Conservation (phyloP, 768 basidiomycete genomes). For the Rhizopogon roseolus region DNA sequence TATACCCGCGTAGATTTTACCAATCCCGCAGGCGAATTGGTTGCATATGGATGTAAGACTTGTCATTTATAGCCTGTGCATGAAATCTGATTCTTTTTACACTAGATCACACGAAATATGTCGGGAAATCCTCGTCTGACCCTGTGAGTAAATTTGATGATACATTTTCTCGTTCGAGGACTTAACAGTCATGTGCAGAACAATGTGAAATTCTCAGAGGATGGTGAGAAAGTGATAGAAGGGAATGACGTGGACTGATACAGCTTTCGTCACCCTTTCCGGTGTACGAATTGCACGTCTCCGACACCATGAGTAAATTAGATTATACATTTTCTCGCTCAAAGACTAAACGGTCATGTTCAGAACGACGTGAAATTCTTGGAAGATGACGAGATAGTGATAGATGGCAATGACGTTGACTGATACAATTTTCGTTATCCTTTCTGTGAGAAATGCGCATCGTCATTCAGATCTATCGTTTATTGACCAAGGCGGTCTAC, state of each 20-base stretch:
- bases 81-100: slow-evolving; percentile 2
- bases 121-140: slow-evolving; percentile 59
- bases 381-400: slow-evolving; percentile 65
- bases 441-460: no score
- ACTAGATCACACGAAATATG: slow-evolving; percentile 80
- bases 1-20: slow-evolving; percentile 81
- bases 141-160: slow-evolving; percentile 23
- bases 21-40: slow-evolving; percentile 55
- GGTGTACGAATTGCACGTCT: slow-evolving; percentile 2
- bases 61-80: not conserved
- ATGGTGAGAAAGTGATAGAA: slow-evolving; percentile 68
- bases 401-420: slow-evolving; percentile 59
- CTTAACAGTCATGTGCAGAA: slow-evolving; percentile 35
- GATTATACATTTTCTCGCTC: not conserved
- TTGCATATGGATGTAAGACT: slow-evolving; percentile 76
- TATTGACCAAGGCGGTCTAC: not conserved
- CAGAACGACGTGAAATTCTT: slow-evolving; percentile 78
- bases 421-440: not conserved
- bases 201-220: slow-evolving; percentile 74
- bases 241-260: slow-evolving; percentile 46
- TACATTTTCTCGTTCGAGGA: not conserved
- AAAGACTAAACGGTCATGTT: not conserved
- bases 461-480: no score
- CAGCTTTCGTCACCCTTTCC: not conserved
- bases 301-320: slow-evolving; percentile 30